A percentile compares a stretch with the other conserved stretches of the same genome.
phyloP scores from a whole-genome alignment of 1,139 yeast genomes.

The Kurtzmaniella quercitrusa region DNA sequence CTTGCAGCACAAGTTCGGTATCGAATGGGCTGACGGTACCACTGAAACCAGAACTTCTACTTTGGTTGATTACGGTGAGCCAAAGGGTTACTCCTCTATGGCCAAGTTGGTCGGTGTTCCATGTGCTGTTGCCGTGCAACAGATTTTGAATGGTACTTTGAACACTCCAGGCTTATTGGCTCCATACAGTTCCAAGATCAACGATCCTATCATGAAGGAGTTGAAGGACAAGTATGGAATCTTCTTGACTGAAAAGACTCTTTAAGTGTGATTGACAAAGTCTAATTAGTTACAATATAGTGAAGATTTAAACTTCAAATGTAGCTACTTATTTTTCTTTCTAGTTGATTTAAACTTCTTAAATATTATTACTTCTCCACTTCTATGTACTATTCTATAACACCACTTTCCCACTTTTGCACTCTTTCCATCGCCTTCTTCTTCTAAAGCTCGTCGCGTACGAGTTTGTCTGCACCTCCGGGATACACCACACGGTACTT shows the following conservation, averaged over 20 bases:
- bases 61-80: slow-evolving; percentile 89
- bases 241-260: slow-evolving; percentile 81
- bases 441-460: slow-evolving; percentile 21
- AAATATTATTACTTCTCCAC: no score
- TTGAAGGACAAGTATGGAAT: slow-evolving; percentile 88
- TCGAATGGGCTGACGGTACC: slow-evolving; percentile 92
- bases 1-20: slow-evolving; percentile 96
- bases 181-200: slow-evolving; percentile 87
- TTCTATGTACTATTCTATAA: no score
- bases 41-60: slow-evolving; percentile 93
- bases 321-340: background rate
- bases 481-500: slow-evolving; percentile 61
- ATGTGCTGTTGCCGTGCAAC: slow-evolving; percentile 91
- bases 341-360: no score
- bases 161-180: slow-evolving; percentile 76
- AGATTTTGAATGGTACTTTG: slow-evolving; percentile 81
- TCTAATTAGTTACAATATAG: background rate
- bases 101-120: slow-evolving; percentile 98
- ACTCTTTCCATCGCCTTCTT: background rate
- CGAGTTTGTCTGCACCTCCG: slow-evolving; percentile 18
- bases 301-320: background rate
- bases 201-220: slow-evolving; percentile 85
- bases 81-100: slow-evolving; percentile 95
- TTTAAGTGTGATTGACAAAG: no score
- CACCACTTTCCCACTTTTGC: background rate